A percentile compares a stretch with the other conserved stretches of the same genome.
Evolutionary conservation across 2,329 filamentous ascomycete genomes (phyloP).

Genomic region (Plenodomus biglobosus): DNA sequence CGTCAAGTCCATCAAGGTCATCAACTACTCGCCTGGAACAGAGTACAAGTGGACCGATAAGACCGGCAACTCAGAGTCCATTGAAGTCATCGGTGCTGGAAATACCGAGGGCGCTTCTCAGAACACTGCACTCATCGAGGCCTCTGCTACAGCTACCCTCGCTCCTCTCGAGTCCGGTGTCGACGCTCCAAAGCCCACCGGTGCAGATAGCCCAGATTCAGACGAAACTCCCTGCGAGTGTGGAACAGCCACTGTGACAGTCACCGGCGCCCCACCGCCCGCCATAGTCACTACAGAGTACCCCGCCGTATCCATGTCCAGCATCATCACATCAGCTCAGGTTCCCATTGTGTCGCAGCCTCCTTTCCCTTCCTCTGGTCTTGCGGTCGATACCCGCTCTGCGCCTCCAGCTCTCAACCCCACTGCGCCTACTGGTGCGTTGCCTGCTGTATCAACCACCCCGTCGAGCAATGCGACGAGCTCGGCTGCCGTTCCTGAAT

Average conservation of each 20-base stretch:
- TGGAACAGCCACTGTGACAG: constrained; percentile 31
- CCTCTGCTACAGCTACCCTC: constrained; percentile 32
- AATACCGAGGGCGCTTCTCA: constrained; percentile 36
- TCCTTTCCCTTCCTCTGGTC: constrained; percentile 25
- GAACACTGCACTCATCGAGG: constrained; percentile 26
- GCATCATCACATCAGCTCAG: constrained; percentile 11
- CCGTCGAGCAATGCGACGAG: constrained; percentile 24
- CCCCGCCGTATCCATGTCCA: constrained; percentile 15
- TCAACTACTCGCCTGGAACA: constrained; percentile 55
- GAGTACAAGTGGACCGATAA: constrained; percentile 55
- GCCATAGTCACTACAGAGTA: constrained; percentile 14
- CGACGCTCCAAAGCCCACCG: constrained; percentile 3
- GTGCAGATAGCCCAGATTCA: constrained; percentile 6
- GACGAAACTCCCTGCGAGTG: constrained; percentile 27
- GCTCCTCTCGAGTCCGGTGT: constrained; percentile 27
- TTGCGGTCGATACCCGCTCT: constrained; percentile 33
- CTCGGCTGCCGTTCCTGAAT: constrained; percentile 23
- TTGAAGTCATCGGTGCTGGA: constrained; percentile 47
- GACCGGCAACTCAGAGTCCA: constrained; percentile 52
- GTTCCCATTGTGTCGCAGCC: constrained; percentile 9
- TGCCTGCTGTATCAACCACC: constrained; percentile 6
- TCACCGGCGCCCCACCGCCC: constrained; percentile 32
- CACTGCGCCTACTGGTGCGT: constrained; percentile 22
- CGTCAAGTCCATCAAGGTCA: constrained; percentile 54
- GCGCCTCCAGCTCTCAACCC: constrained; percentile 26